Percentiles rank a stretch among this genome's conserved stretches.
phyloP scores from a whole-genome alignment of 306 rosid species.

The Cucurbita argyrosperma region DNA sequence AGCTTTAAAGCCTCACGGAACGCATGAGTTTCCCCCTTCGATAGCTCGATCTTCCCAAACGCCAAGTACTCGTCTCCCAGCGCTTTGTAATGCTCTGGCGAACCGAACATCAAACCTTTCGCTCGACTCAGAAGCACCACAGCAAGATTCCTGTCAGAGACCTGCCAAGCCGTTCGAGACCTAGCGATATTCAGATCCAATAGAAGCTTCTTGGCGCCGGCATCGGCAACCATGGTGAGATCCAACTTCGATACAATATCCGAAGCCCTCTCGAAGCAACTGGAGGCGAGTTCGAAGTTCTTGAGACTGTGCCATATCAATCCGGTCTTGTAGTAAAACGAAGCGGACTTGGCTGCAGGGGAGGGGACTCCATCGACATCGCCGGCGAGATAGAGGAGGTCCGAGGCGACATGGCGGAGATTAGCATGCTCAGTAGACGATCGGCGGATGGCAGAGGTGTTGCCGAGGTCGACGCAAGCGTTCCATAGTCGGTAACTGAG shows the following conservation, averaged over 20 bases:
- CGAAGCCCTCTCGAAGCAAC: constrained; percentile 77
- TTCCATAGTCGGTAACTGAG: constrained; percentile 95
- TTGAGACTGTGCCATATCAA: constrained; percentile 50
- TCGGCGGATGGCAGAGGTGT: constrained; percentile 40
- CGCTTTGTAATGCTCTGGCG: constrained; percentile 33
- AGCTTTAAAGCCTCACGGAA: constrained; percentile 55
- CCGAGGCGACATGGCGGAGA: constrained; percentile 74
- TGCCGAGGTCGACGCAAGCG: constrained; percentile 77
- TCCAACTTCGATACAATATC: constrained; percentile 48
- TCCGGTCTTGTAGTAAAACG: constrained; percentile 73
- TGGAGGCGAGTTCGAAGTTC: constrained; percentile 64
- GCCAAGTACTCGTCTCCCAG: constrained; percentile 48
- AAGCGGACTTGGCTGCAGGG: constrained; percentile 46
- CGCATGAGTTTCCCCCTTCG: constrained; percentile 25
- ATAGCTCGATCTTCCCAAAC: constrained; percentile 45
- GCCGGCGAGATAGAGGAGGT: constrained; percentile 35
- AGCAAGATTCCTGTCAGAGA: constrained; percentile 49
- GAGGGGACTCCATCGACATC: constrained; percentile 53
- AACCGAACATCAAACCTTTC: constrained; percentile 47
- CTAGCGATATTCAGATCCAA: constrained; percentile 67
- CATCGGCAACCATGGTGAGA: constrained; percentile 13
- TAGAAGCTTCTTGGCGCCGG: constrained; percentile 38
- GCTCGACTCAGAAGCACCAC: constrained; percentile 60
- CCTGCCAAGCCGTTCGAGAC: constrained; percentile 76
- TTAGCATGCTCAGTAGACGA: constrained; percentile 41